Base-by-base conservation (phyloP, 192 early-diverging fungal species). In the Coemansia sp. region DNA sequence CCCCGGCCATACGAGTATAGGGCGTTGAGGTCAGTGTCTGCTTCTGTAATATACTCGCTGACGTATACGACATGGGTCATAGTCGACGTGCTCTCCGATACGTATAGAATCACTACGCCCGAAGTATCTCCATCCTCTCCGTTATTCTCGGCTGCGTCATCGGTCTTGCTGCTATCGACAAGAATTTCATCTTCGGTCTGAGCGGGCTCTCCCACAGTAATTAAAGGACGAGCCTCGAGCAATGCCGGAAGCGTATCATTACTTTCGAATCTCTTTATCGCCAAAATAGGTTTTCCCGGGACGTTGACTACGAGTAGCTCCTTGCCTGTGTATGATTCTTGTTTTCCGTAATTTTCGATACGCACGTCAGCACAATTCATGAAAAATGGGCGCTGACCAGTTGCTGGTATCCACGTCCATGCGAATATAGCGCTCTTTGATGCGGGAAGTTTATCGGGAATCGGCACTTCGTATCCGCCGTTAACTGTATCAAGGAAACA, bases 391-490 rank as follows among this genome's bases (percentile, higher is more conserved):
- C 80, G 70, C 11, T 70, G 39, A 0, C 71, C 72, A 10, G 42
- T 13, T 13, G 65, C 67, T 3, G 68, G 68, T 55, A 83, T 75
- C 76, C 76, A 83, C 15, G 76, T 70, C 80, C 80, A 83, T 12
- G 83, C 80, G 41, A 90, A 83, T 4, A 85, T 74, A 0, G 76
- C 87, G 34, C 69, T 75, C 36, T 86, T 81, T 2, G 76, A 40
- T 2, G 85, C 75, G 0, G 89, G 89, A 61, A 87, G 71, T 0
- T 68, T 58, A 9, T 68, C 72, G 9, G 89, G 89, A 55, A 91
- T 74, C 4, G 74, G 74, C 0, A 91, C 77, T 29, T 86, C 63
- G 20, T 64, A 70, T 10, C 72, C 72, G 32, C 73, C 74, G 20
- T 84, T 79, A 17, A 77, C 67, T 2, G 76, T 75, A 29, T 74